Conservation (phyloP, 371 early-diverging fungal genomes). For the Capniomyces stellatus region DNA sequence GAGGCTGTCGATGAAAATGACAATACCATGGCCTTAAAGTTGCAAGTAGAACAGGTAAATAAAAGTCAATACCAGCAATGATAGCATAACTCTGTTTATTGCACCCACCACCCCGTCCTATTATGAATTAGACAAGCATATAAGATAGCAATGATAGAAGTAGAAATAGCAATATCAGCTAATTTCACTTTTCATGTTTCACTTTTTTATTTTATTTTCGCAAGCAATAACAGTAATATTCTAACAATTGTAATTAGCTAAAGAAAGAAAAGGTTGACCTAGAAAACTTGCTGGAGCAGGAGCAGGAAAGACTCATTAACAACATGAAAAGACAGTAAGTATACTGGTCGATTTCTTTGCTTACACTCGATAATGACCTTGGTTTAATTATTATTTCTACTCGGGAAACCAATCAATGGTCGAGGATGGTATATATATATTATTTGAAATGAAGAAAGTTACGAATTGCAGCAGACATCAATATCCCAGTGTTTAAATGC, state of each 20-base stretch:
- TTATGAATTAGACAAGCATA: too few species aligned
- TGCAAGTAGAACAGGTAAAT: background rate
- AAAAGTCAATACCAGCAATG: background rate
- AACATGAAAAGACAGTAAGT: constrained; percentile 4
- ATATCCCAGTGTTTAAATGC: too few species aligned
- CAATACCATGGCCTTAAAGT: constrained; percentile 1
- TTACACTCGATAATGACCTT: background rate
- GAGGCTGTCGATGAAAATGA: background rate
- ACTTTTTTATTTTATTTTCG: too few species aligned
- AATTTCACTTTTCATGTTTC: too few species aligned
- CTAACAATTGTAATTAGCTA: background rate
- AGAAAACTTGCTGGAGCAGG: constrained; percentile 64
- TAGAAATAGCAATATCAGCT: too few species aligned
- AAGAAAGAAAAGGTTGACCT: constrained; percentile 48
- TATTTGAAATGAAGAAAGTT: background rate
- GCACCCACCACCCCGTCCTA: background rate
- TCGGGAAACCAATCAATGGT: too few species aligned
- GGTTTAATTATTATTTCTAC: too few species aligned
- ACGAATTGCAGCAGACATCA: too few species aligned
- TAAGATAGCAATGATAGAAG: too few species aligned
- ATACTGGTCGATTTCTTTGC: too few species aligned
- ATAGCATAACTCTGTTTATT: background rate
- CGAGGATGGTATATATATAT: background rate
- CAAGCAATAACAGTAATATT: too few species aligned
- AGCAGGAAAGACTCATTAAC: constrained; percentile 69